Evolutionary conservation across 176 grass and related monocot genomes (phyloP), one percentile per base, ranked within the genome.

Genomic region (Cymbopogon citratus): DNA sequence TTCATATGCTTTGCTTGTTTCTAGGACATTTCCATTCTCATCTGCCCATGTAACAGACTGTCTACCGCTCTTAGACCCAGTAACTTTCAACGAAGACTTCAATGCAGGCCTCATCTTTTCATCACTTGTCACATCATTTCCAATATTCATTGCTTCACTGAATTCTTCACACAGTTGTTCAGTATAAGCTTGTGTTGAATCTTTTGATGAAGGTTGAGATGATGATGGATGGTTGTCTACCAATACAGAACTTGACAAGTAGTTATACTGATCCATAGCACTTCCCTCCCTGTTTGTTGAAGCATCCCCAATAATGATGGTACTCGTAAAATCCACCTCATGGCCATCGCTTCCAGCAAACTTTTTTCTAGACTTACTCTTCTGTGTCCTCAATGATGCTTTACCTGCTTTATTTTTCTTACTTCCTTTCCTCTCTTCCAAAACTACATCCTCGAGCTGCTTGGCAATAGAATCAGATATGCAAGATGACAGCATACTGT

Each of bases 11-110:
- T 82, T 49, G 26, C 60, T 85, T 83, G n/a, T 40, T 91, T 88
- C 87, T 71, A 81, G 24, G 28, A 51, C 67, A 71, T 56, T 76
- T 52, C 80, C 78, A 7, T 38, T 74, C 56, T 85, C 59, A 81
- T 99, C 91, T 6, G 92, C 92, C 96, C 92, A 99, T 75, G 66
- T 90, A 11, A 99, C 91, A 74, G 91, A 88, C 28, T 52, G 79
- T 56, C 25, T 83, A 45, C 44, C 73, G 14, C 78, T 87, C 77
- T 87, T 91, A 29, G 96, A 90, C 45, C 67, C 57, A 6, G 67
- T 27, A 84, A 69, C 59, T 83, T 90, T 95, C 74, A 99, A 71
- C 16, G 92, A 99, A 62, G 96, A 88, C 90, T 91, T 99, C 35
- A 85, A 77, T 43, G 75, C 57, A 84, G 71, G 48, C 26, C 12